Evolutionary conservation across 1,139 yeast genomes (phyloP), one percentile per base, ranked within the genome.

Genomic region (Debaryomycetaceae sp.): DNA sequence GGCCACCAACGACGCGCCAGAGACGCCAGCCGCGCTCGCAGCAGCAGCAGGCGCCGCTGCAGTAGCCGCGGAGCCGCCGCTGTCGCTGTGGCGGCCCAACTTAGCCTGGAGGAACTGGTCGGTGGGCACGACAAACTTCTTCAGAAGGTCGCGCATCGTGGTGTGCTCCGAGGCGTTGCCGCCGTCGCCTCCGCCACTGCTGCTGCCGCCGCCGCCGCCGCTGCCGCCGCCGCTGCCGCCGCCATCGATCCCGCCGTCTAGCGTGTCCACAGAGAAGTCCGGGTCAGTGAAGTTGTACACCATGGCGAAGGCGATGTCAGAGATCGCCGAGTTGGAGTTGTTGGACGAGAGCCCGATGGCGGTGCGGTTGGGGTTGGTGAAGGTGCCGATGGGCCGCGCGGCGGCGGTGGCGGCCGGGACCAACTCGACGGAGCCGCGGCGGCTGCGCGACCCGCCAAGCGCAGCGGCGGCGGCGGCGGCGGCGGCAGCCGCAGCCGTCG

Each of bases 221-320:
- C 6, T 22, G n/a, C 28, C 13, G 4, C 19, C 19, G 4, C 14
- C 28, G 6, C 25, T 6, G 12, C 25, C 9, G 9, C 25, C 6
- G 14, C 6, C 6, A 22, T 16, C 13, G 18, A 7, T 20, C 4
- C 15, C 22, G 9, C 23, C 19, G 7, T 22, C 22, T n/a, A 16
- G 18, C 22, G 21, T 11, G 12, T 58, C 67, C 4, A 49, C 35
- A 1, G 56, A 37, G 37, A 49, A 57, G 26, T 52, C 60, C 2
- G 69, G 61, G 32, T 63, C 61, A 0, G 72, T 63, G 39, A 65
- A 66, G 31, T 58, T 61, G 43, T 53, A 64, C 4, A 61, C 41
- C 38, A 50, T 45, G 2, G 71, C 73, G 31, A 56, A 51, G 24
- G 44, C 46, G 1, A 52, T 41, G 36, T 66, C 71, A 0, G 61